Evolutionary conservation across 768 basidiomycete species (phyloP).

Genomic region (Phylloporus rhodoxanthus): DNA sequence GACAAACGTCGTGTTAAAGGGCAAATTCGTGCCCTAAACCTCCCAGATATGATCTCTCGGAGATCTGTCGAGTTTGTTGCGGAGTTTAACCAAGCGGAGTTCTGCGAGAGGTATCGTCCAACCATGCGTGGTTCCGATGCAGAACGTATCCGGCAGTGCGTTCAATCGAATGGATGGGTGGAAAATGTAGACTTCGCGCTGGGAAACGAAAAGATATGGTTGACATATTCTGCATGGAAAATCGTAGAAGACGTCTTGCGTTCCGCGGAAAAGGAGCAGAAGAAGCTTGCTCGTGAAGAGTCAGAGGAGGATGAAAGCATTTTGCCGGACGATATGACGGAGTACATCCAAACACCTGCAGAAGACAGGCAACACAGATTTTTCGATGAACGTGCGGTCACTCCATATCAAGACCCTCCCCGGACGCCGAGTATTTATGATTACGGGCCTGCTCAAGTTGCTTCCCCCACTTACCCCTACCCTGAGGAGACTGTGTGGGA

Average conservation of each 20-base stretch:
- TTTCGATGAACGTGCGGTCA: constrained; percentile 27
- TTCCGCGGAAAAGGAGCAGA: constrained; percentile 44
- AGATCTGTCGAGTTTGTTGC: constrained; percentile 46
- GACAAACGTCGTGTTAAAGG: constrained; percentile 58
- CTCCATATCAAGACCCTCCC: constrained; percentile 29
- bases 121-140: constrained; percentile 42
- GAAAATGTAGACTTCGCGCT: constrained; percentile 51
- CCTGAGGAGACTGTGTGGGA: constrained; percentile 40
- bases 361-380: constrained; percentile 30
- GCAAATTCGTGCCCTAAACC: constrained; percentile 48
- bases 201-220: constrained; percentile 50
- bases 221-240: constrained; percentile 54
- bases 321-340: constrained; percentile 35
- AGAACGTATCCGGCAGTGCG: constrained; percentile 47
- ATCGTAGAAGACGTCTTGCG: constrained; percentile 52
- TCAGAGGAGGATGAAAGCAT: constrained; percentile 46
- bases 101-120: constrained; percentile 51
- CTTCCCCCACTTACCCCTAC: constrained; percentile 24
- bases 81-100: constrained; percentile 43
- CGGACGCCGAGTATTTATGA: constrained; percentile 26
- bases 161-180: constrained; percentile 45
- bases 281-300: constrained; percentile 35
- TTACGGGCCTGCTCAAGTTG: constrained; percentile 18
- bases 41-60: constrained; percentile 48
- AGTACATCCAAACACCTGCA: constrained; percentile 32